Evolutionary conservation across 495 filamentous ascomycete species (phyloP).

Genomic region (Penicillium diatomitis): DNA sequence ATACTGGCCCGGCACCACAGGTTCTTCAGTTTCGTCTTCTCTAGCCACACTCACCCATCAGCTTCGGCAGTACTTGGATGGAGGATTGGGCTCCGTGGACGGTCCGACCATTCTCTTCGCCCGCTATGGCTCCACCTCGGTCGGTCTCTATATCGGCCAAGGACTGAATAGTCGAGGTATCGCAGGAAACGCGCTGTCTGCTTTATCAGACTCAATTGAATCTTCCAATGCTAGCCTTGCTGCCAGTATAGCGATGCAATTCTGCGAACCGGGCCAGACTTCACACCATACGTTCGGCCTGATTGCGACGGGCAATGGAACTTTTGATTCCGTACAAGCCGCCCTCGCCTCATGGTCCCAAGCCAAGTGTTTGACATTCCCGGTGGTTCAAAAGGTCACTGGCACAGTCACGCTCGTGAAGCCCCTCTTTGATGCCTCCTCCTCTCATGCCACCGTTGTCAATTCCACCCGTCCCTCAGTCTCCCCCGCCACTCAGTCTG

Average conservation of each 20-base stretch:
- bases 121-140: neutral
- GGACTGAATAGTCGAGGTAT: neutral
- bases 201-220: neutral
- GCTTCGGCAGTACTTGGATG: neutral
- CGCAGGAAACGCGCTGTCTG: neutral
- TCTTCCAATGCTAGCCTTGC: neutral
- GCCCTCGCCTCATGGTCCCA: neutral
- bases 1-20: neutral
- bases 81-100: neutral
- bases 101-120: neutral
- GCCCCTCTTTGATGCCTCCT: no score
- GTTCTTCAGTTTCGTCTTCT: neutral
- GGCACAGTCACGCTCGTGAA: neutral
- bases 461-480: no score
- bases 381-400: neutral
- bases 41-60: neutral
- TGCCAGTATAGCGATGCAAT: neutral
- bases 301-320: neutral
- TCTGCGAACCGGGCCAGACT: neutral
- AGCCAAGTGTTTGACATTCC: neutral
- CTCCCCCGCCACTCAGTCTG: no score
- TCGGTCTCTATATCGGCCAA: neutral
- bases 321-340: neutral
- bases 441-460: no score
- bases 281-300: neutral